Percentiles rank a stretch among this genome's conserved stretches.
phyloP scores from a whole-genome alignment of 1,284 basidiomycete species.

The Coniophora puteana region DNA sequence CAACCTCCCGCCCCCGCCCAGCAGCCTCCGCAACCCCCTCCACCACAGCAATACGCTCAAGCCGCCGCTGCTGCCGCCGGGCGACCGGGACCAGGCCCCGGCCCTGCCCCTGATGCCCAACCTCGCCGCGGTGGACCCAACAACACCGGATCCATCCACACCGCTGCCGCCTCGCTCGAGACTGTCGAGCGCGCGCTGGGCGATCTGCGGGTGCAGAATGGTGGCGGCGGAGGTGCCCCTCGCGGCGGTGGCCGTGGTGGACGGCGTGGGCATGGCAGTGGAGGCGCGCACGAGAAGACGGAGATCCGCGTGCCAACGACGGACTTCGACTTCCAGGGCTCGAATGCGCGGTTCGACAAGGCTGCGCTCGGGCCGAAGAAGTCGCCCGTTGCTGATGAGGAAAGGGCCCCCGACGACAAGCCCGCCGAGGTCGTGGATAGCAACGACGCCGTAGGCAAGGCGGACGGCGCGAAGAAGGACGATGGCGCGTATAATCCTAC shows the following conservation, averaged over 20 bases:
- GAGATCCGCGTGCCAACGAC: conserved; percentile 59
- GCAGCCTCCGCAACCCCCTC: conserved; percentile 19
- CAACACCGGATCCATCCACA: conserved; percentile 60
- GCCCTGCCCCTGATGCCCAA: conserved; percentile 12
- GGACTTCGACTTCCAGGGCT: conserved; percentile 74
- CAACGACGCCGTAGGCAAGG: conserved; percentile 14
- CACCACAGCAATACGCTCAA: conserved; percentile 16
- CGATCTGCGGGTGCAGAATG: conserved; percentile 58
- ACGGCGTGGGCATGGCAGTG: conserved; percentile 27
- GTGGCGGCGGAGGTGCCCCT: conserved; percentile 16
- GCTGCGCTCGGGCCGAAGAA: conserved; percentile 41
- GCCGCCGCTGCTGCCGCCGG: conserved; percentile 16
- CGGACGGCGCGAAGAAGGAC: conserved; percentile 25
- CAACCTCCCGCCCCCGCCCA: conserved; percentile 23
- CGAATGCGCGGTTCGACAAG: conserved; percentile 78
- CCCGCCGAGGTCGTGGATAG: neutral
- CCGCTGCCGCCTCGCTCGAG: conserved; percentile 71
- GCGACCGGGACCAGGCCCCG: conserved; percentile 21
- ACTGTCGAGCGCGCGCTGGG: conserved; percentile 77
- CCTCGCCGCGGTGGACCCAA: conserved; percentile 23
- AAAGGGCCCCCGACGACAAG: conserved; percentile 14
- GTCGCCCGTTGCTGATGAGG: conserved; percentile 24
- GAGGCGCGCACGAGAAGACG: conserved; percentile 25
- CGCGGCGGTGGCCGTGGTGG: conserved; percentile 39
- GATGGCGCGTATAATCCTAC: conserved; percentile 64